Conservation (phyloP, 805 yeast genomes). For the Grigorovia transvaalensis region DNA sequence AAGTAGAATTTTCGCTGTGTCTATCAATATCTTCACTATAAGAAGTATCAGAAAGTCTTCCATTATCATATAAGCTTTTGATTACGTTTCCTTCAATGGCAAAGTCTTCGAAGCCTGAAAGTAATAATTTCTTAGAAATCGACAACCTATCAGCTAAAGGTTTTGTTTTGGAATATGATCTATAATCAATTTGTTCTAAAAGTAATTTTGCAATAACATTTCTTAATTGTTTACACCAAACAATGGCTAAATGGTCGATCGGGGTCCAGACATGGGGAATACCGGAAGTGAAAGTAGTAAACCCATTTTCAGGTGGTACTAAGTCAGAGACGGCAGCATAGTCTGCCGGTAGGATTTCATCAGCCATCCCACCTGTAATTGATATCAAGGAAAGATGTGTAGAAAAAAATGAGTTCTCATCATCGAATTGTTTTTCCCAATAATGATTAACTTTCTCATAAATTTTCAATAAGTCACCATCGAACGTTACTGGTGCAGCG, state of each 20-base stretch:
- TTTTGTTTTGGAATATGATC: slow-evolving; percentile 39
- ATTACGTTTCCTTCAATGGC: slow-evolving; percentile 7
- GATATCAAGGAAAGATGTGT: slow-evolving; percentile 62
- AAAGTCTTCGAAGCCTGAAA: slow-evolving; percentile 49
- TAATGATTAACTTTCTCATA: slow-evolving; percentile 66
- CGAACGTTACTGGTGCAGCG: slow-evolving; percentile 87
- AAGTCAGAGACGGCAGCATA: slow-evolving; percentile 66
- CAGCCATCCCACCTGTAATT: slow-evolving; percentile 80
- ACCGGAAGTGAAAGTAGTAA: slow-evolving; percentile 74
- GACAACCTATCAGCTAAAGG: slow-evolving; percentile 48
- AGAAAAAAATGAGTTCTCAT: slow-evolving; percentile 17
- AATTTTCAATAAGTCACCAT: slow-evolving; percentile 69
- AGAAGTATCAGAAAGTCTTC: slow-evolving; percentile 3
- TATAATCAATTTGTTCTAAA: slow-evolving; percentile 46
- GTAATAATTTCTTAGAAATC: slow-evolving; percentile 35
- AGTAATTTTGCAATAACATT: slow-evolving; percentile 48
- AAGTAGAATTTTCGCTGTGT: not conserved
- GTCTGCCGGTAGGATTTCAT: slow-evolving; percentile 78
- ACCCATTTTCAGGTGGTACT: slow-evolving; percentile 66
- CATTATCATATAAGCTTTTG: not conserved
- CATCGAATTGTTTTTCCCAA: slow-evolving; percentile 59
- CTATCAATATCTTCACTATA: slow-evolving; percentile 1
- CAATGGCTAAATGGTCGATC: slow-evolving; percentile 87
- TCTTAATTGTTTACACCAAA: slow-evolving; percentile 90
- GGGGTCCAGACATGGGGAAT: slow-evolving; percentile 91